Conservation (phyloP, 129 eudicot genomes). For the Escallonia herrerae region DNA sequence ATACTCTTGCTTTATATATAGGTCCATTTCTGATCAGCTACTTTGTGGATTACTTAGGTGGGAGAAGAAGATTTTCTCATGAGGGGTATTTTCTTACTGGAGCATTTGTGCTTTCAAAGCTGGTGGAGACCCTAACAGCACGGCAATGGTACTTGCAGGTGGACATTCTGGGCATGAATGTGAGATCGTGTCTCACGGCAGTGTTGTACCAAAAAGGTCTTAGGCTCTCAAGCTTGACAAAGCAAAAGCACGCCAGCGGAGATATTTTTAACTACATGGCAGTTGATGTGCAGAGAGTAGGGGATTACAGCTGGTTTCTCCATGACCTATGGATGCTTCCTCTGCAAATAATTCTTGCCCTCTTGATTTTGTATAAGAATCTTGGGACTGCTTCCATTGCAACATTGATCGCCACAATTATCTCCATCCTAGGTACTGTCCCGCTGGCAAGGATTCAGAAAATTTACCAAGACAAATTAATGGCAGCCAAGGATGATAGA, state of each 20-base stretch:
- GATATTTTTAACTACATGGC: slow-evolving; percentile 95
- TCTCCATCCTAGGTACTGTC: slow-evolving; percentile 73
- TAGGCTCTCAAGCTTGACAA: slow-evolving; percentile 66
- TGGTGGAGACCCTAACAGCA: slow-evolving; percentile 70
- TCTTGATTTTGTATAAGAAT: slow-evolving; percentile 66
- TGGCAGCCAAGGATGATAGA: slow-evolving; percentile 87
- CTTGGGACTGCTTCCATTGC: slow-evolving; percentile 82
- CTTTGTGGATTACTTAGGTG: slow-evolving; percentile 76
- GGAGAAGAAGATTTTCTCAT: slow-evolving; percentile 50
- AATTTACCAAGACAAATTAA: slow-evolving; percentile 72
- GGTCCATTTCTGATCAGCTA: slow-evolving; percentile 89
- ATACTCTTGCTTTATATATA: slow-evolving; percentile 74
- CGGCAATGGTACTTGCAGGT: slow-evolving; percentile 95
- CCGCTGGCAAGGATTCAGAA: slow-evolving; percentile 83
- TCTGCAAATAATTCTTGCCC: slow-evolving; percentile 71
- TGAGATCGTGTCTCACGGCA: slow-evolving; percentile 80
- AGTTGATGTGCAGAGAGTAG: slow-evolving; percentile 87
- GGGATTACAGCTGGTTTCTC: slow-evolving; percentile 85
- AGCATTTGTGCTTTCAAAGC: slow-evolving; percentile 64
- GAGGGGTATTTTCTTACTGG: slow-evolving; percentile 91
- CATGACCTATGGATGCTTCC: slow-evolving; percentile 96
- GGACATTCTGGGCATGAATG: slow-evolving; percentile 92
- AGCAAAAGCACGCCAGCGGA: slow-evolving; percentile 85
- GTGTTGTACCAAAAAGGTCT: slow-evolving; percentile 87
- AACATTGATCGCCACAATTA: slow-evolving; percentile 61